Evolutionary conservation across 139 green algal species (phyloP).

Genomic region (Mesostigma viride): DNA sequence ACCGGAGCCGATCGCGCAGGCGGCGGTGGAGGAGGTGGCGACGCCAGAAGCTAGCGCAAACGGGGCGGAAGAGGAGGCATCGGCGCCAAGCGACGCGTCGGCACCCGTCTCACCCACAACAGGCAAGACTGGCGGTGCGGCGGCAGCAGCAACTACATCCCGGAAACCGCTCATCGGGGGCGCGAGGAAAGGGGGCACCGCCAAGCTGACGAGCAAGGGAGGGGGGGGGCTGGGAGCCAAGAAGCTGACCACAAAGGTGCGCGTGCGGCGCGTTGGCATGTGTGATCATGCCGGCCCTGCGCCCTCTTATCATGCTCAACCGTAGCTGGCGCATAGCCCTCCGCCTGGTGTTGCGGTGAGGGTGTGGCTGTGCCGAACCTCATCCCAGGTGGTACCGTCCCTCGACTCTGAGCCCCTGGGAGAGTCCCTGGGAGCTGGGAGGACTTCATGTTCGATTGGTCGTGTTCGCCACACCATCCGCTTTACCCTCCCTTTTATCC

Average conservation of each 20-base stretch:
- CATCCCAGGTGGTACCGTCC: neutral
- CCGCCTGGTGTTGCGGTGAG: no score
- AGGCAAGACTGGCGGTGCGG: neutral
- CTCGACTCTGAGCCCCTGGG: neutral
- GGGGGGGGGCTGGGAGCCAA: conserved; percentile 64
- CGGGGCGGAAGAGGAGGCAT: neutral
- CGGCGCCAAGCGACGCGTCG: neutral
- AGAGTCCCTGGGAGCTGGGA: neutral
- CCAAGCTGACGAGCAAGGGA: conserved; percentile 13
- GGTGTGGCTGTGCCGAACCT: no score
- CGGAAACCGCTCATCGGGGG: neutral
- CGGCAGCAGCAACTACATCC: neutral
- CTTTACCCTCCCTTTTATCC: no score
- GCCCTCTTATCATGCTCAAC: no score
- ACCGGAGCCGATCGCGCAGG: conserved; percentile 11
- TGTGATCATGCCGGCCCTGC: no score
- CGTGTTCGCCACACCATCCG: no score
- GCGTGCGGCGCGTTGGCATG: no score
- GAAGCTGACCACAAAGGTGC: conserved; percentile 59
- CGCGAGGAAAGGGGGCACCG: conserved; percentile 13
- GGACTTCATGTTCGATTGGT: no score
- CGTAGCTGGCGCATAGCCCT: no score
- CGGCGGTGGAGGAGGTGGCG: conserved; percentile 30
- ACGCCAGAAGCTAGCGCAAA: conserved; percentile 28
- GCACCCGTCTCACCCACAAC: neutral